phyloP scores from a whole-genome alignment of 2,329 filamentous ascomycete species.

The Penicillium griseofulvum region DNA sequence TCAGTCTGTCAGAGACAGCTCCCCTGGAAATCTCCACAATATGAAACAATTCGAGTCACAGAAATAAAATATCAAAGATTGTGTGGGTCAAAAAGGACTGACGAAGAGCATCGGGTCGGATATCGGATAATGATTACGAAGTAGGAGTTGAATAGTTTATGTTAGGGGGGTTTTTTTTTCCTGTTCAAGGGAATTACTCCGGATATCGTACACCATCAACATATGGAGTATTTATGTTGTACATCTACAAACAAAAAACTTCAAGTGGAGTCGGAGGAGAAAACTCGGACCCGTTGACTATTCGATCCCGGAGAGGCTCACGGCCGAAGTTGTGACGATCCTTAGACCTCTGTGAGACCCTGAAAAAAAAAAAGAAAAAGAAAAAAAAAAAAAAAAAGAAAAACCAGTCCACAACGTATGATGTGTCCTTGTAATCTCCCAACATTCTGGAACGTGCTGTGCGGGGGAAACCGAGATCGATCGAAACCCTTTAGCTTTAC shows the following conservation, averaged over 20 bases:
- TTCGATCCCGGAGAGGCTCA: conserved; percentile 13
- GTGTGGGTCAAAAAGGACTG: background rate
- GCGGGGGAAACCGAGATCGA: conserved; percentile 5
- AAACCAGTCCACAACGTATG: background rate
- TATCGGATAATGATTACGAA: background rate
- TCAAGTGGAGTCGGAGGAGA: conserved; percentile 17
- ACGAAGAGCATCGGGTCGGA: background rate
- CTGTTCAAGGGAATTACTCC: no score
- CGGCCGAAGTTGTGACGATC: conserved; percentile 22
- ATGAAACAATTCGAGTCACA: conserved; percentile 26
- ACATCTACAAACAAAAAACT: no score
- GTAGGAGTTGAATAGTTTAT: no score
- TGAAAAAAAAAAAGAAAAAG: no score
- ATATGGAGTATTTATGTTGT: no score
- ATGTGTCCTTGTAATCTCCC: background rate
- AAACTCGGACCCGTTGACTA: conserved; percentile 24
- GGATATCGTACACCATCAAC: no score
- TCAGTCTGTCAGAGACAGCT: conserved; percentile 11
- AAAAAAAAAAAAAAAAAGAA: background rate
- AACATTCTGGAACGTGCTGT: background rate
- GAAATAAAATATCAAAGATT: background rate
- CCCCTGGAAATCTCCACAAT: conserved; percentile 26
- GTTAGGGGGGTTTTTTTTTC: no score
- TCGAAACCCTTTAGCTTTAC: background rate
- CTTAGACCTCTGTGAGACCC: background rate